Evolutionary conservation across 352 stramenopile genomes (phyloP).

Genomic region (Lagenidium giganteum): DNA sequence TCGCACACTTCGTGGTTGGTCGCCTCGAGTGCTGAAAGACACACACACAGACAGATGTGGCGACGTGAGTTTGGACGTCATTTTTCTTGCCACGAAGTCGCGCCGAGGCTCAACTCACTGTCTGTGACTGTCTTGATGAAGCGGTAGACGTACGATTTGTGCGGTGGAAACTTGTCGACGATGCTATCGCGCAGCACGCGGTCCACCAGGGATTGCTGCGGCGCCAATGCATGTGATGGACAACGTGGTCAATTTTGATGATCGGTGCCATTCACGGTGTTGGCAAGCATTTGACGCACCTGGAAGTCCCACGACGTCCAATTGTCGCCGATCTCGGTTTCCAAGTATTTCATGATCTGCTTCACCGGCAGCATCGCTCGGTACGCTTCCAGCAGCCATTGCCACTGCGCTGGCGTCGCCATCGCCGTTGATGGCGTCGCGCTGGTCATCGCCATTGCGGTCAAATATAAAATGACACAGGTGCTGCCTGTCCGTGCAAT

Average conservation of each 20-base stretch:
- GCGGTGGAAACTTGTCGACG: conserved; percentile 53
- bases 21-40: conserved; percentile 46
- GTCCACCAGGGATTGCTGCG: conserved; percentile 46
- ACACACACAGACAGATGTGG: too few species aligned
- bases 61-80: too few species aligned
- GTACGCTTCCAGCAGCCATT: conserved; percentile 50
- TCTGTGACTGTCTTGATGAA: conserved; percentile 66
- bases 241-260: too few species aligned
- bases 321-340: conserved; percentile 18
- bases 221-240: background rate
- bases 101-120: conserved; percentile 25
- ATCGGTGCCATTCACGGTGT: conserved; percentile 2
- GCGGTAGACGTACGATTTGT: conserved; percentile 55
- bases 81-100: too few species aligned
- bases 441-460: background rate
- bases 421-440: too few species aligned
- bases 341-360: conserved; percentile 30
- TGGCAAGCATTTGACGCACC: conserved; percentile 21
- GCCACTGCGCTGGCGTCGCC: conserved; percentile 19
- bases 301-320: conserved; percentile 59
- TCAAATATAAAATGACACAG: background rate
- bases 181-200: conserved; percentile 48
- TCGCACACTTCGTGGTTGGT: conserved; percentile 55
- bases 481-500: background rate
- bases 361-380: conserved; percentile 55